Conservation (phyloP, 495 filamentous ascomycete genomes). For the Podospora sp. region DNA sequence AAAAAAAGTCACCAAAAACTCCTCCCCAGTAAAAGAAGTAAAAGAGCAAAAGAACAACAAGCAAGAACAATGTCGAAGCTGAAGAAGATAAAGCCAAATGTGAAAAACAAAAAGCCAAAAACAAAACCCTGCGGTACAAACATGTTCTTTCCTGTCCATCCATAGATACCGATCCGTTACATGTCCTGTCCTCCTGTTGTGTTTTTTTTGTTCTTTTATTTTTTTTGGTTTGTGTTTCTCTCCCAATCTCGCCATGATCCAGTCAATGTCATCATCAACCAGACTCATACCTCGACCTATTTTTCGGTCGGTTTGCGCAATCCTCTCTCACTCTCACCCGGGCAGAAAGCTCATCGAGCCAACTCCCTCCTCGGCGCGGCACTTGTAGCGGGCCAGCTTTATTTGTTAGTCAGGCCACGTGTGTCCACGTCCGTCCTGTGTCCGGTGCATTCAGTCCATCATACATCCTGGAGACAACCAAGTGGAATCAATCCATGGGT, state of each 20-base stretch:
- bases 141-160: slow-evolving; percentile 7
- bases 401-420: background rate
- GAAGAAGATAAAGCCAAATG: background rate
- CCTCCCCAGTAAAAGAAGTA: background rate
- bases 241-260: background rate
- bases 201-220: background rate
- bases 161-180: background rate
- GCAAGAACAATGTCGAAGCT: background rate
- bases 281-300: background rate
- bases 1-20: background rate
- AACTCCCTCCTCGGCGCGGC: slow-evolving; percentile 16
- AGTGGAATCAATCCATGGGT: background rate
- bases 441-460: background rate
- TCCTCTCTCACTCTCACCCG: slow-evolving; percentile 1
- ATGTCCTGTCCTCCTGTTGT: background rate
- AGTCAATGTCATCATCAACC: background rate
- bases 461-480: background rate
- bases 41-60: background rate
- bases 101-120: slow-evolving; percentile 8
- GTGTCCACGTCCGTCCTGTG: background rate
- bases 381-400: slow-evolving; percentile 1
- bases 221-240: slow-evolving; percentile 5
- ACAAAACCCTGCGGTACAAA: background rate
- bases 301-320: too few relatives aligned
- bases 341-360: slow-evolving; percentile 2